phyloP scores from a whole-genome alignment of 2,329 filamentous ascomycete species.

The Cercospora citrullina region DNA sequence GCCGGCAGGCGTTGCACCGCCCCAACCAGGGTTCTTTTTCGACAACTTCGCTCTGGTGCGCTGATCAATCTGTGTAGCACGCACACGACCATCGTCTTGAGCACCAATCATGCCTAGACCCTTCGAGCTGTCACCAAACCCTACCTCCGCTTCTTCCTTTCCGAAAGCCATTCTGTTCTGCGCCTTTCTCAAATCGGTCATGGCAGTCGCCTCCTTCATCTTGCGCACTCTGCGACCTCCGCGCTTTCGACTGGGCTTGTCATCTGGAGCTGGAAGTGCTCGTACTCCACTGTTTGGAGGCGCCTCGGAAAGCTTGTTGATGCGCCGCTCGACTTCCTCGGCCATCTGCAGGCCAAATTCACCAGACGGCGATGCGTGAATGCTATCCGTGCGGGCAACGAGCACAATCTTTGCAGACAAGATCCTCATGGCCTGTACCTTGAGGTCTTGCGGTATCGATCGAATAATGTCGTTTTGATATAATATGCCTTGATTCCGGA shows the following conservation, averaged over 20 bases:
- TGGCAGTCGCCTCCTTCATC: slow-evolving; percentile 93
- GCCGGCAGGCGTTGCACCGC: slow-evolving; percentile 59
- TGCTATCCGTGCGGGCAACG: slow-evolving; percentile 86
- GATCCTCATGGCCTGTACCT: slow-evolving; percentile 91
- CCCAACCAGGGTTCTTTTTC: slow-evolving; percentile 96
- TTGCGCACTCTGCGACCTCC: slow-evolving; percentile 87
- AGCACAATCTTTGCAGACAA: slow-evolving; percentile 90
- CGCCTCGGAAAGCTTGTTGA: slow-evolving; percentile 91
- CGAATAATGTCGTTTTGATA: slow-evolving; percentile 90
- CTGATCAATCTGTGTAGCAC: slow-evolving; percentile 85
- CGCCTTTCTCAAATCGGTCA: slow-evolving; percentile 94
- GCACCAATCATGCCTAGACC: slow-evolving; percentile 96
- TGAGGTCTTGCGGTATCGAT: slow-evolving; percentile 79
- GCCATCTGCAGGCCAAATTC: slow-evolving; percentile 79
- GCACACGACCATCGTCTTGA: slow-evolving; percentile 82
- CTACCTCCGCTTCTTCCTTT: slow-evolving; percentile 90
- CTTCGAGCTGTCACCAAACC: slow-evolving; percentile 83
- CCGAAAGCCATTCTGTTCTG: slow-evolving; percentile 96
- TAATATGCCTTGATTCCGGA: slow-evolving; percentile 88
- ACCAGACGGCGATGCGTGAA: slow-evolving; percentile 78
- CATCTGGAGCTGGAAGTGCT: slow-evolving; percentile 87
- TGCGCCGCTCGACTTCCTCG: slow-evolving; percentile 75
- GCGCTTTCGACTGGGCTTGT: slow-evolving; percentile 90
- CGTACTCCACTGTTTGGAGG: slow-evolving; percentile 84
- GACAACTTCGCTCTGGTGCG: slow-evolving; percentile 89